Evolutionary conservation across 2,329 filamentous ascomycete genomes (phyloP).

Genomic region (Rhexocercosporidium sp.): DNA sequence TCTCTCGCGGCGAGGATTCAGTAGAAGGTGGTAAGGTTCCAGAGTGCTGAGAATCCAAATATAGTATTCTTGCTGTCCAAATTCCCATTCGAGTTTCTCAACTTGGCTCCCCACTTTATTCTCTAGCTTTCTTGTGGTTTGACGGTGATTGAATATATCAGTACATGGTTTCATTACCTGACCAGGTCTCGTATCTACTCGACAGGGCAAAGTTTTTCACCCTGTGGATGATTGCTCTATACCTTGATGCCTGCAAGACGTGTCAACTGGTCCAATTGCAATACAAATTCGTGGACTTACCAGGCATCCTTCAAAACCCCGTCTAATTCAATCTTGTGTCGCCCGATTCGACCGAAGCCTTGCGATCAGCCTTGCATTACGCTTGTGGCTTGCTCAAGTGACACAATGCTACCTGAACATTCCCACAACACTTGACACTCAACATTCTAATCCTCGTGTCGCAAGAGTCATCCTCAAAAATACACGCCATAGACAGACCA

Average conservation of each 20-base stretch:
- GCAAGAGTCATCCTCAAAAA: not conserved
- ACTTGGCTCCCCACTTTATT: not conserved
- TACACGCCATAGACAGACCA: not conserved
- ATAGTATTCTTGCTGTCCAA: not conserved
- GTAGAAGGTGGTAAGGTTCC: constrained; percentile 9
- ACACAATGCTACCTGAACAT: not conserved
- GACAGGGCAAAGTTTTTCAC: not conserved
- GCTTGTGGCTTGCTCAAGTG: constrained; percentile 9
- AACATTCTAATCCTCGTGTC: not conserved
- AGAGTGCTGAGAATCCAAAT: not conserved
- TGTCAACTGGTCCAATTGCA: not conserved
- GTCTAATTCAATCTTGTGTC: not conserved
- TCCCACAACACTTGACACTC: not conserved
- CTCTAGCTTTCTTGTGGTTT: not conserved
- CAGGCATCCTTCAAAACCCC: too few species aligned
- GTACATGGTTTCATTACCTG: not conserved
- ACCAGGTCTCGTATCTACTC: not conserved
- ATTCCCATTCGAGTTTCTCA: not conserved
- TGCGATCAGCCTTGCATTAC: constrained; percentile 8
- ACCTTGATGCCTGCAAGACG: too few species aligned
- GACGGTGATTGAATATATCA: too few species aligned
- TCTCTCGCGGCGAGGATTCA: constrained; percentile 54
- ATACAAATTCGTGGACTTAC: too few species aligned
- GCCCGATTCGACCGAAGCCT: not conserved
- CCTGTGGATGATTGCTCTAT: not conserved